phyloP scores from a whole-genome alignment of 768 basidiomycete genomes.

The Sporobolomyces phaffii region DNA sequence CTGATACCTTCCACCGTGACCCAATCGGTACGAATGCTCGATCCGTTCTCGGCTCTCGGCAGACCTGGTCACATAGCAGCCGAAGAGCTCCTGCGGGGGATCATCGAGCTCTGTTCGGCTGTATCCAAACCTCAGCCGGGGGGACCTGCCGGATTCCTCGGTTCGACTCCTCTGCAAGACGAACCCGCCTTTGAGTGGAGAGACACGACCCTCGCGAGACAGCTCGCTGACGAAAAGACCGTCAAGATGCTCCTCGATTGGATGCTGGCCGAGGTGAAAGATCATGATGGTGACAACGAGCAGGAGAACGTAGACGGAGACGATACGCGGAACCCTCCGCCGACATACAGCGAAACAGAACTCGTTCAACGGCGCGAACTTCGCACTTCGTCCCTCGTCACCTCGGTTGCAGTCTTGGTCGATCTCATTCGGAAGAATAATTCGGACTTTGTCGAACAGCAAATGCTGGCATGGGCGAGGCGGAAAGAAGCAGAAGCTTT shows the following conservation, averaged over 20 bases:
- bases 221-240: conserved; percentile 68
- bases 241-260: conserved; percentile 70
- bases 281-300: neutral
- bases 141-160: neutral
- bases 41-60: conserved; percentile 66
- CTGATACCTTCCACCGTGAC: conserved; percentile 67
- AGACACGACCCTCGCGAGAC: conserved; percentile 74
- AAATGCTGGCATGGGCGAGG: conserved; percentile 41
- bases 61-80: conserved; percentile 75
- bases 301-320: neutral
- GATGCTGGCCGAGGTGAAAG: conserved; percentile 18
- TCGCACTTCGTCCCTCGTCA: conserved; percentile 53
- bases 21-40: conserved; percentile 71
- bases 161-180: conserved; percentile 10
- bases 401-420: conserved; percentile 80
- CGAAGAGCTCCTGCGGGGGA: conserved; percentile 84
- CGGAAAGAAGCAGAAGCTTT: conserved; percentile 51
- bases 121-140: conserved; percentile 10
- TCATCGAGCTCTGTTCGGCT: conserved; percentile 72
- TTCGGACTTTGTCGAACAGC: conserved; percentile 96
- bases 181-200: conserved; percentile 34
- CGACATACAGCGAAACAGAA: neutral
- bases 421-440: conserved; percentile 56
- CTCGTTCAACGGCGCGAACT: neutral
- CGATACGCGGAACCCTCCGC: neutral